Conservation (phyloP, 169 alveolate genomes). For the Theileria luwenshuni region DNA sequence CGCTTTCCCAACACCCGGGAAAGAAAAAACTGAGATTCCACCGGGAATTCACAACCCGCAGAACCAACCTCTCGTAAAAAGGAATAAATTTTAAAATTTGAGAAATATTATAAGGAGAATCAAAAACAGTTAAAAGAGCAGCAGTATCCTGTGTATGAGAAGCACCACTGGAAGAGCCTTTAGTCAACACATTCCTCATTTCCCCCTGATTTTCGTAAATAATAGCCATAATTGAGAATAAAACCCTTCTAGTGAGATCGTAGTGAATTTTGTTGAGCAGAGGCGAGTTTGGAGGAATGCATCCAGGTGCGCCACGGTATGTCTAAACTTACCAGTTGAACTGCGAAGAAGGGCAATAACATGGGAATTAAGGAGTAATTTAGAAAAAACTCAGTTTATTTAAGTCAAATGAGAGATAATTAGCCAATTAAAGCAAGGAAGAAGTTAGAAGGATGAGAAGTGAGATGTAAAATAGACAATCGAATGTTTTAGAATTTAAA, state of each 20-base stretch:
- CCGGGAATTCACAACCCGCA: constrained; percentile 20
- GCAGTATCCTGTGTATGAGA: neutral
- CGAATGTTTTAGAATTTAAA: too few relatives aligned
- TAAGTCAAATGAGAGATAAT: too few relatives aligned
- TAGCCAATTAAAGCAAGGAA: too few relatives aligned
- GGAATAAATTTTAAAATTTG: constrained; percentile 28
- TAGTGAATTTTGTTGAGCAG: too few relatives aligned
- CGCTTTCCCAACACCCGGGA: constrained; percentile 33
- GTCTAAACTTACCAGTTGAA: too few relatives aligned
- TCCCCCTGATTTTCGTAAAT: constrained; percentile 5
- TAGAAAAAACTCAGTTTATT: too few relatives aligned
- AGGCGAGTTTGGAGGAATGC: constrained; percentile 19
- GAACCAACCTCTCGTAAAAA: constrained; percentile 35
- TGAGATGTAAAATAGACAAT: too few relatives aligned
- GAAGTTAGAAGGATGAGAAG: too few relatives aligned
- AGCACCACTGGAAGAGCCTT: neutral
- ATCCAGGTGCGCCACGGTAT: constrained; percentile 27
- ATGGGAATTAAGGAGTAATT: too few relatives aligned
- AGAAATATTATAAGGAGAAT: constrained; percentile 22
- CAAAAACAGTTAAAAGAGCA: neutral
- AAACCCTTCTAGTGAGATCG: too few relatives aligned
- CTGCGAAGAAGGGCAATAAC: too few relatives aligned
- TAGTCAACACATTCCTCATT: constrained; percentile 3
- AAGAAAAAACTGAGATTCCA: constrained; percentile 38
- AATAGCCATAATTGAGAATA: neutral